phyloP scores from a whole-genome alignment of 2,329 filamentous ascomycete genomes.

The Furcasterigmium sp. region DNA sequence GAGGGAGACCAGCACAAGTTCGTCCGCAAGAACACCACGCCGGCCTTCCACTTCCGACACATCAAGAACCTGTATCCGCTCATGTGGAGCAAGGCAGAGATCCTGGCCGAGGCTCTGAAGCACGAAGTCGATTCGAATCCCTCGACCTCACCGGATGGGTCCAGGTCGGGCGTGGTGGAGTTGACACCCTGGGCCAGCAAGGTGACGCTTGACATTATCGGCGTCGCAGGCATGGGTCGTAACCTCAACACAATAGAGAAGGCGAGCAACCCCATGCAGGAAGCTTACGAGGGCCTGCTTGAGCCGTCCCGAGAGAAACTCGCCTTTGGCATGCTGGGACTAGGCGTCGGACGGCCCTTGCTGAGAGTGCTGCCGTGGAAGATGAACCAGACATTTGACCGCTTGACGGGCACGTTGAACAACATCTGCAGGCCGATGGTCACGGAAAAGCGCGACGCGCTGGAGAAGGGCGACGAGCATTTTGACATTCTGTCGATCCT shows the following conservation, averaged over 20 bases:
- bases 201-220: conserved; percentile 56
- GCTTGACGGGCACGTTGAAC: conserved; percentile 27
- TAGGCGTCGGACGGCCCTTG: conserved; percentile 27
- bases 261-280: conserved; percentile 32
- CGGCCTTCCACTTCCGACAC: conserved; percentile 63
- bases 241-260: conserved; percentile 41
- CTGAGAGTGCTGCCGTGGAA: conserved; percentile 39
- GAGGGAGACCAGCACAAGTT: conserved; percentile 70
- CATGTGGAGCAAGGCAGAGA: conserved; percentile 56
- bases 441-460: conserved; percentile 41
- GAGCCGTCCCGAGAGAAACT: conserved; percentile 40
- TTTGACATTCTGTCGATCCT: conserved; percentile 60
- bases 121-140: conserved; percentile 24
- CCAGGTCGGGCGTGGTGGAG: conserved; percentile 17
- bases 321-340: conserved; percentile 32
- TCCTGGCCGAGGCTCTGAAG: conserved; percentile 32
- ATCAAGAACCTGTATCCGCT: conserved; percentile 65
- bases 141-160: conserved; percentile 8
- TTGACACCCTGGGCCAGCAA: conserved; percentile 45
- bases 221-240: conserved; percentile 49
- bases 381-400: conserved; percentile 32
- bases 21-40: conserved; percentile 61
- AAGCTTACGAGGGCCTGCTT: conserved; percentile 39
- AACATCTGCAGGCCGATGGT: conserved; percentile 40
- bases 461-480: conserved; percentile 37